Conservation (phyloP, 192 early-diverging fungal genomes). For the Coemansia sp. region DNA sequence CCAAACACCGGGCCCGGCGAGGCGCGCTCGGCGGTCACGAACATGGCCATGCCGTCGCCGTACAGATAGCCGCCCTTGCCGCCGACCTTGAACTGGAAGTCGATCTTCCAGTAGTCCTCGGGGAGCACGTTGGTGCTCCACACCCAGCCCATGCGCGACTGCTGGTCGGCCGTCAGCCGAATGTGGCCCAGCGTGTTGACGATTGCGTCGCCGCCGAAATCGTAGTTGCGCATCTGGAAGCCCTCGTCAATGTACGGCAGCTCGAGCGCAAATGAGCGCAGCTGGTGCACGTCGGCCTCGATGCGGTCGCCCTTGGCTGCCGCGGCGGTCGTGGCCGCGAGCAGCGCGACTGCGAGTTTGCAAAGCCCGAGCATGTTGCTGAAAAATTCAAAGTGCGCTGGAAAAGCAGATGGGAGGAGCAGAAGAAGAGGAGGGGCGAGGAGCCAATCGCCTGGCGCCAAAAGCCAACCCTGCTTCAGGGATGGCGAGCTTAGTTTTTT, state of each 20-base stretch:
- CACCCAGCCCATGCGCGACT: slow-evolving; percentile 76
- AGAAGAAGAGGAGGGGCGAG: not conserved
- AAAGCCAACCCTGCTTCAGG: too few relatives aligned
- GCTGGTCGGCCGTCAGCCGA: slow-evolving; percentile 77
- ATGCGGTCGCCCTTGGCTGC: slow-evolving; percentile 21
- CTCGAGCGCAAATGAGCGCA: slow-evolving; percentile 38
- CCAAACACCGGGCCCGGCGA: slow-evolving; percentile 85
- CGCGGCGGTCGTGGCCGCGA: slow-evolving; percentile 8
- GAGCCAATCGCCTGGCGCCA: not conserved
- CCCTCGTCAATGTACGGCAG: slow-evolving; percentile 60
- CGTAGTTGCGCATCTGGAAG: slow-evolving; percentile 83
- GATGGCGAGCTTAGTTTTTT: too few relatives aligned
- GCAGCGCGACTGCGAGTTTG: slow-evolving; percentile 21
- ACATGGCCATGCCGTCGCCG: slow-evolving; percentile 97
- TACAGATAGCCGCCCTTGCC: slow-evolving; percentile 70
- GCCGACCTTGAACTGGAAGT: slow-evolving; percentile 89
- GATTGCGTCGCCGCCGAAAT: slow-evolving; percentile 89
- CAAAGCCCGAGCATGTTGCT: slow-evolving; percentile 32
- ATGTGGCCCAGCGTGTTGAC: slow-evolving; percentile 85
- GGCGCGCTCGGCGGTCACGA: slow-evolving; percentile 75
- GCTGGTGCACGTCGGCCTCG: slow-evolving; percentile 31
- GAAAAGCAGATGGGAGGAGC: not conserved
- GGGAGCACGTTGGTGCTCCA: slow-evolving; percentile 58
- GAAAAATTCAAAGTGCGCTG: too few relatives aligned
- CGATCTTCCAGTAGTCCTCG: slow-evolving; percentile 60